Percentiles rank a stretch among this genome's conserved stretches.
Conservation (phyloP, 2,329 filamentous ascomycete species). For the Sporothrix inflata region DNA sequence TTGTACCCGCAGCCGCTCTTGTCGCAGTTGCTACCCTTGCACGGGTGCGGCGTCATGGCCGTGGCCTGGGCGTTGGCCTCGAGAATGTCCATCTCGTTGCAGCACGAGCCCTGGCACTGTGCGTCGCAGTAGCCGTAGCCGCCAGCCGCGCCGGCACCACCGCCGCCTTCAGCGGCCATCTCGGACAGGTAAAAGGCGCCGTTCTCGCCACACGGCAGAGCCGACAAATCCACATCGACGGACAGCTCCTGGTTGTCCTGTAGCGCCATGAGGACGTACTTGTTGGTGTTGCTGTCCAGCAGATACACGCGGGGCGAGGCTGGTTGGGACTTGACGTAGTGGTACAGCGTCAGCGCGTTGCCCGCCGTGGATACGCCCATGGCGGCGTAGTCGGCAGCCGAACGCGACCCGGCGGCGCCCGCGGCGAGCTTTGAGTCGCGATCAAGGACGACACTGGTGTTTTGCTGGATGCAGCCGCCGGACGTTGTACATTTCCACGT, state of each 20-base stretch:
- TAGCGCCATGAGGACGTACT: constrained; percentile 61
- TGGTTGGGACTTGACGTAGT: constrained; percentile 35
- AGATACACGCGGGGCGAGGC: constrained; percentile 57
- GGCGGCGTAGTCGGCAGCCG: constrained; percentile 48
- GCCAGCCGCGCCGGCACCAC: constrained; percentile 59
- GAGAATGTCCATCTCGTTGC: constrained; percentile 51
- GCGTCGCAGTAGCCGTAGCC: constrained; percentile 23
- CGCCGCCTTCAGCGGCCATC: constrained; percentile 62
- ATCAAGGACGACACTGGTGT: constrained; percentile 50
- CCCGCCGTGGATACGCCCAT: constrained; percentile 37
- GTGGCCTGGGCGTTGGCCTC: constrained; percentile 47
- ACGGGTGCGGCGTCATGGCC: constrained; percentile 47
- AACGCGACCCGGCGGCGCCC: constrained; percentile 37
- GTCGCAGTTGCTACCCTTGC: constrained; percentile 44
- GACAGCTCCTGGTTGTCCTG: constrained; percentile 60
- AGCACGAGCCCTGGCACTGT: constrained; percentile 53
- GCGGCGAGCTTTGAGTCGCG: constrained; percentile 46
- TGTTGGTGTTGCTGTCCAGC: constrained; percentile 49
- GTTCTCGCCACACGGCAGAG: constrained; percentile 64
- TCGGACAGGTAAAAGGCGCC: constrained; percentile 64
- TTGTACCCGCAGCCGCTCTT: constrained; percentile 43
- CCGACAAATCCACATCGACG: constrained; percentile 65
- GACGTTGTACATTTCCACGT: constrained; percentile 51
- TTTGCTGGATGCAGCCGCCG: constrained; percentile 47
- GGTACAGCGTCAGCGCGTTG: constrained; percentile 38